These are phyloP conservation scores for Pythium scleroteichum DNA, from an alignment of 352 stramenopile genomes.

Conservation along the genomic window DNA sequence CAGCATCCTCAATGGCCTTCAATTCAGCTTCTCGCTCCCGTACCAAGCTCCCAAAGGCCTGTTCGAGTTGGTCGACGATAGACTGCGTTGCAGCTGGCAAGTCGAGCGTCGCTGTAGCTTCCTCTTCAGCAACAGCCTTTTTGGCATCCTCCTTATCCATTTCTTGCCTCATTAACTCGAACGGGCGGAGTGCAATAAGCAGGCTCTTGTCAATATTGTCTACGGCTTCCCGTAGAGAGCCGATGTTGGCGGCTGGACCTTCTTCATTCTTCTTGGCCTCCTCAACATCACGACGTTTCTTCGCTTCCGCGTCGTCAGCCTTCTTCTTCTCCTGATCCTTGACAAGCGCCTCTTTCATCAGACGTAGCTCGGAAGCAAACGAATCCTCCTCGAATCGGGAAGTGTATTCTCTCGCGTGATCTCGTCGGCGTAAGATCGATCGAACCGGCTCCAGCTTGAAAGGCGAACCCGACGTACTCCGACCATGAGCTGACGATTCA, in stretches of 20 bases:
- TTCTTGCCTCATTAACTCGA: slow-evolving; percentile 40
- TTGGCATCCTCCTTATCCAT: slow-evolving; percentile 31
- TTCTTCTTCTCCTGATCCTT: slow-evolving; percentile 19
- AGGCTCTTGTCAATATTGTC: slow-evolving; percentile 45
- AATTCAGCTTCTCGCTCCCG: slow-evolving; percentile 21
- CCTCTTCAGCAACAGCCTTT: slow-evolving; percentile 10
- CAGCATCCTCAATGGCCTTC: slow-evolving; percentile 22
- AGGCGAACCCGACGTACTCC: background rate
- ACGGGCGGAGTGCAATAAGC: slow-evolving; percentile 50
- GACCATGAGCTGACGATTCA: no score
- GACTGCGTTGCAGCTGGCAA: slow-evolving; percentile 19
- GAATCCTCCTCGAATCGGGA: slow-evolving; percentile 35
- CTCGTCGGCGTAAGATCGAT: slow-evolving; percentile 7
- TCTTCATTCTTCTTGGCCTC: slow-evolving; percentile 21
- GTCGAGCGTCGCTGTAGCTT: background rate
- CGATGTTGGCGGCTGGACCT: slow-evolving; percentile 1
- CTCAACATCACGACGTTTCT: slow-evolving; percentile 20
- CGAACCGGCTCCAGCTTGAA: slow-evolving; percentile 10
- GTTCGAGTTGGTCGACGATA: slow-evolving; percentile 16
- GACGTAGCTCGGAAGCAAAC: slow-evolving; percentile 44
- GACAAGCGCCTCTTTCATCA: slow-evolving; percentile 23
- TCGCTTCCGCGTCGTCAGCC: slow-evolving; percentile 13
- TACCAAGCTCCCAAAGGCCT: slow-evolving; percentile 17
- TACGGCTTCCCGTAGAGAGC: slow-evolving; percentile 12
- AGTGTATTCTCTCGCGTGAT: background rate